A percentile compares a stretch with the other conserved stretches of the same genome.
Conservation (phyloP, 1,284 basidiomycete genomes). For the Ceratobasidium sp. region DNA sequence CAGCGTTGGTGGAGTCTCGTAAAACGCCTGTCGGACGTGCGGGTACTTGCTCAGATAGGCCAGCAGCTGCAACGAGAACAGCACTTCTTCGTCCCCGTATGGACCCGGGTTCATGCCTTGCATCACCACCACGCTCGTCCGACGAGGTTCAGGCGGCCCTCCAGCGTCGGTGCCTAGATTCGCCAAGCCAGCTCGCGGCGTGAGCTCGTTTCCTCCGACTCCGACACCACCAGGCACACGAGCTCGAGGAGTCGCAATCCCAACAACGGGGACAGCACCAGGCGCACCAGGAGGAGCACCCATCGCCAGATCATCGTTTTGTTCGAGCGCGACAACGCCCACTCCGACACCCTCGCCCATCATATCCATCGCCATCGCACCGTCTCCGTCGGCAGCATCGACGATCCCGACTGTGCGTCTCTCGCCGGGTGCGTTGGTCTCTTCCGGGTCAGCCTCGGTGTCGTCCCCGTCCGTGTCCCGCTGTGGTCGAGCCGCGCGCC, state of each 20-base stretch:
- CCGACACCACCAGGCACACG: constrained; percentile 46
- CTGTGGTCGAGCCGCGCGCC: constrained; percentile 52
- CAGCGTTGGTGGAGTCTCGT: constrained; percentile 72
- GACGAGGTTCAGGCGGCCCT: constrained; percentile 15
- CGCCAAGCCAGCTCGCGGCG: constrained; percentile 58
- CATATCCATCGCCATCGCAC: constrained; percentile 50
- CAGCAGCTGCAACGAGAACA: constrained; percentile 90
- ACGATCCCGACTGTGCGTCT: constrained; percentile 60
- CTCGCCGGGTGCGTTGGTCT: constrained; percentile 55
- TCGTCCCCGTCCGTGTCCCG: constrained; percentile 57
- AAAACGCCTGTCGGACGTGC: constrained; percentile 97
- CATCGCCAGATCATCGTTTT: constrained; percentile 85
- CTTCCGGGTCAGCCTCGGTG: constrained; percentile 63
- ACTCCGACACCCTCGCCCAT: constrained; percentile 48
- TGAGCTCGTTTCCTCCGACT: constrained; percentile 57
- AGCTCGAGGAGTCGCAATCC: constrained; percentile 53
- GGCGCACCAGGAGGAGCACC: constrained; percentile 86
- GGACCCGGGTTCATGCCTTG: constrained; percentile 58
- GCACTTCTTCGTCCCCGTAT: constrained; percentile 95
- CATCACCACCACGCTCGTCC: background rate
- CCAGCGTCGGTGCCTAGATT: constrained; percentile 10
- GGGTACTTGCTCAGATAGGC: constrained; percentile 99
- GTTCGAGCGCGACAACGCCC: constrained; percentile 64
- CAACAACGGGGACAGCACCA: constrained; percentile 63
- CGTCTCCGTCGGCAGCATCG: constrained; percentile 70